Base-by-base conservation (phyloP, 1,139 yeast genomes). In the Geotrichum carabidarum region DNA sequence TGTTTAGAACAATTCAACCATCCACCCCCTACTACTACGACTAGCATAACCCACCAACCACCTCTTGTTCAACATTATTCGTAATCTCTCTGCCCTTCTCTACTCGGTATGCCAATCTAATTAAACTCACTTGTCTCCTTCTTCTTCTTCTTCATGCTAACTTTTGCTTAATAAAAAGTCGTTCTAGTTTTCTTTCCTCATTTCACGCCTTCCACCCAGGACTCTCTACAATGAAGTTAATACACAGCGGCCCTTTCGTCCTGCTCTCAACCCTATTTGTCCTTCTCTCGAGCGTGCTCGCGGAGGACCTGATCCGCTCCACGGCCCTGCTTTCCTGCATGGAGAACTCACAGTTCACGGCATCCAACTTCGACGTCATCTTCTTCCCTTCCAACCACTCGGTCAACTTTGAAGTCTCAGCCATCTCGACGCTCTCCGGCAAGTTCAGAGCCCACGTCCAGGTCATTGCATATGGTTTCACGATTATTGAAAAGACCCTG, bases 301-400 rank as follows among this genome's bases (percentile, higher is more conserved):
- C 71, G 1, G 67, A 63, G 27, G 62, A 58, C 37, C 72, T 65
- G 59, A 72, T 84, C 60, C 71, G 73, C 58, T 79, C 96, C 0
- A 71, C 81, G 12, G 89, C 98, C n/a, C 77, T 94, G 62, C 75
- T 91, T 63, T 87, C 99, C 49, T 93, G 99, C 74, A 90, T 90
- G 96, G 85, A 83, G 55, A 76, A 86, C 70, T 91, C 99, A 11
- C 85, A 83, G 68, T 83, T 94, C 67, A 83, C 96, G 1, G 94
- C 97, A 6, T 80, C 91, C n/a, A 80, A 77, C 62, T 91, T 94
- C 66, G 86, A 87, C 63, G 95, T 91, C 56, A 72, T 72, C 46
- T 87, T 78, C 68, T 83, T 73, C 65, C 95, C 95, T 3, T 76
- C 73, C 48, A 86, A 85, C 69, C 70, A 70, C 18, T 76, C 86